Base-by-base conservation (phyloP, 2,329 filamentous ascomycete species). In the Thielaviopsis punctulata region DNA sequence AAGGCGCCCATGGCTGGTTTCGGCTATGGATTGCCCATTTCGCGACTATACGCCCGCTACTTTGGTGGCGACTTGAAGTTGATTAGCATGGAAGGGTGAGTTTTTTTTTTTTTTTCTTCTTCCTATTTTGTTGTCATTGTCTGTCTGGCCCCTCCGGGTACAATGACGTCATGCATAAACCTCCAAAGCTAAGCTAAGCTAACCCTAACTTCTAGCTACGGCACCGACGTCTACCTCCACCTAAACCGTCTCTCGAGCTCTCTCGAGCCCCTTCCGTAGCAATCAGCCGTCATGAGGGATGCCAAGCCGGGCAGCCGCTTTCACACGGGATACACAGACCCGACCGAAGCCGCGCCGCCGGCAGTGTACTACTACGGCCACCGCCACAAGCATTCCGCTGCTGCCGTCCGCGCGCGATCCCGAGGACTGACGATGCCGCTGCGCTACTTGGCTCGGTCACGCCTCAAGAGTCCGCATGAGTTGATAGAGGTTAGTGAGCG, bases 1-100 rank as follows among this genome's bases (percentile, higher is more conserved):
- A 96, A 98, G 68, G 92, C 92, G 12, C 92, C 92, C 1, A 96
- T 98, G 92, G 92, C 92, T 56, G 92, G 92, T 2, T 98, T 96
- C 63, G 92, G 92, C n/a, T 98, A 98, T 62, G 92, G 92, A 15
- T 65, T 98, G 58, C 92, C 92, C 0, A 96, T 98, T 57, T 94
- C 86, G 59, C 75, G 92, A 58, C 72, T 98, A 50, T 98, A 98
- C 62, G 92, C 92, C 52, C 75, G 92, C 58, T 98, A 98, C 69
- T 98, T 98, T 69, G 92, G 92, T 55, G 92, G 92, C 54, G 92
- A 98, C 66, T 66, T 98, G 61, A 96, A 96, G 68, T 69, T 98
- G 65, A 98, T 98, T 62, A 95, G 88, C 65, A 98, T 98, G 92
- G 92, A 98, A 73, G 92, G 92, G 86, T 95, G 72, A 73, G 84